Evolutionary conservation across 495 filamentous ascomycete species (phyloP).

Genomic region (Tuber calosporum): DNA sequence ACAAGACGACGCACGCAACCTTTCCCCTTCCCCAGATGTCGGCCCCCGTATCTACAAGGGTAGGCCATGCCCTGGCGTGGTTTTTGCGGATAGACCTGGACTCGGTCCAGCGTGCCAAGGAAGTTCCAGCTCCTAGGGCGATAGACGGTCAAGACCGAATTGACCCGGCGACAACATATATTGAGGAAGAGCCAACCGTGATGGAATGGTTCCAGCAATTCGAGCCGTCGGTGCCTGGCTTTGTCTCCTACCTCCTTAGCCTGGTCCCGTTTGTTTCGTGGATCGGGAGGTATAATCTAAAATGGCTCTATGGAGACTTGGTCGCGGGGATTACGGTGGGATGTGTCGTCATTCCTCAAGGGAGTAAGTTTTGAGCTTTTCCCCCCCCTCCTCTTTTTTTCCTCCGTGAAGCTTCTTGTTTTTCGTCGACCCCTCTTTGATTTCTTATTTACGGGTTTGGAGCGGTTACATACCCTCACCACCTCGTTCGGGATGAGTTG

Average conservation of each 20-base stretch:
- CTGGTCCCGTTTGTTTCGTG: slow-evolving; percentile 84
- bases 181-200: slow-evolving; percentile 72
- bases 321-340: slow-evolving; percentile 94
- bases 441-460: background rate
- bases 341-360: slow-evolving; percentile 89
- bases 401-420: background rate
- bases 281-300: slow-evolving; percentile 79
- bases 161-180: slow-evolving; percentile 65
- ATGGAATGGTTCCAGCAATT: slow-evolving; percentile 62
- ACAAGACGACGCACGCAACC: background rate
- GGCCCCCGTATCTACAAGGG: slow-evolving; percentile 46
- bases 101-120: slow-evolving; percentile 31
- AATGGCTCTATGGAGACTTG: slow-evolving; percentile 83
- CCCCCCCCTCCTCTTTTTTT: background rate
- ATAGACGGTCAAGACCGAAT: slow-evolving; percentile 58
- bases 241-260: slow-evolving; percentile 55
- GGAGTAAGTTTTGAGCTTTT: slow-evolving; percentile 46
- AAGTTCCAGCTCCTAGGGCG: slow-evolving; percentile 40
- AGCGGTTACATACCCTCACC: background rate
- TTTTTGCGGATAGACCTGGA: slow-evolving; percentile 79
- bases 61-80: slow-evolving; percentile 70
- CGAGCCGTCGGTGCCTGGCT: slow-evolving; percentile 52
- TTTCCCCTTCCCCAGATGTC: slow-evolving; percentile 47
- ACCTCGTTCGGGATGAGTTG: background rate
- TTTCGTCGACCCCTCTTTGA: background rate